A percentile compares a stretch with the other conserved stretches of the same genome.
Evolutionary conservation across 257 asterid genomes (phyloP).

Genomic region (Solanum clarkiae): DNA sequence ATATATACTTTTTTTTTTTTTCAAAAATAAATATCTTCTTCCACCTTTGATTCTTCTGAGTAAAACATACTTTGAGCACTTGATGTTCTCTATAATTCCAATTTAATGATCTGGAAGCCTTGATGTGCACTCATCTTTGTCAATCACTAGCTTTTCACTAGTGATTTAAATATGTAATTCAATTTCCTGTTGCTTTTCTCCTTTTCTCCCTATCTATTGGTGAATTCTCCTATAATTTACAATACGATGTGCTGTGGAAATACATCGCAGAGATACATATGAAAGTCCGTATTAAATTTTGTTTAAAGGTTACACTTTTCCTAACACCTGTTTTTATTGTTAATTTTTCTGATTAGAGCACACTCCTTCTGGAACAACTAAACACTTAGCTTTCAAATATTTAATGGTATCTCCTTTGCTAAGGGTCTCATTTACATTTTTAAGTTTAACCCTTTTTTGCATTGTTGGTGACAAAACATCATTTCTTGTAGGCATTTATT

Average conservation of each 20-base stretch:
- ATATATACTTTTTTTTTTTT: too few species aligned
- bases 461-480: neutral
- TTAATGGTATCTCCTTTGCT: neutral
- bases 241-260: neutral
- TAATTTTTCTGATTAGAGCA: neutral
- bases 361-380: neutral
- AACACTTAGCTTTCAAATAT: neutral
- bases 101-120: neutral
- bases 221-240: neutral
- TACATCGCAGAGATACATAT: neutral
- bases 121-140: neutral
- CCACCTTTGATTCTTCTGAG: neutral
- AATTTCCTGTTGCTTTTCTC: neutral
- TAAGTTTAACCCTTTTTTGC: neutral
- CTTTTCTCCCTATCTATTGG: neutral
- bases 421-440: neutral
- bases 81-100: neutral
- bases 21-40: neutral
- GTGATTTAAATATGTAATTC: neutral
- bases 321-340: neutral
- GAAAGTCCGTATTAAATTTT: neutral
- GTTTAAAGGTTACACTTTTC: neutral
- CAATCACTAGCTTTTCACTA: neutral
- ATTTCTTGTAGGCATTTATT: conserved; percentile 48
- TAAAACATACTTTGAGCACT: neutral